Evolutionary conservation across 2,329 filamentous ascomycete genomes (phyloP).

Genomic region (Ceratocystis papillata): DNA sequence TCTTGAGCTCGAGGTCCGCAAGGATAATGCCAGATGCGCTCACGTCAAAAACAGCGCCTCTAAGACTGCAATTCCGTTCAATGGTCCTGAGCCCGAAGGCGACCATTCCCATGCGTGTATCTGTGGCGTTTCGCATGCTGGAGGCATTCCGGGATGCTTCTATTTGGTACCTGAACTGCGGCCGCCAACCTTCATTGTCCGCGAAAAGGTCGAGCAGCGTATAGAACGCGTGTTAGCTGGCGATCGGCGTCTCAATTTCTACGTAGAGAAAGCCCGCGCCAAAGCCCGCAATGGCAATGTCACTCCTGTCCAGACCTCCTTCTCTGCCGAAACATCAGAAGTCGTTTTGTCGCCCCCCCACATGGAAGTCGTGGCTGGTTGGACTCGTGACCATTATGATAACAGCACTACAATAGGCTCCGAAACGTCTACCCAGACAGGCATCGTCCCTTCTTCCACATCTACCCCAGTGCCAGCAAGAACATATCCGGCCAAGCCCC

Average conservation of each 20-base stretch:
- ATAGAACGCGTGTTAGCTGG: background rate
- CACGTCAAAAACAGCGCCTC: background rate
- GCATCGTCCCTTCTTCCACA: background rate
- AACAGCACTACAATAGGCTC: background rate
- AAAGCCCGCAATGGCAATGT: background rate
- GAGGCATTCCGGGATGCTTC: slow-evolving; percentile 20
- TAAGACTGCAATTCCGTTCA: background rate
- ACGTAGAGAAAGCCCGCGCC: slow-evolving; percentile 19
- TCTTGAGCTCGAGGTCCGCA: slow-evolving; percentile 14
- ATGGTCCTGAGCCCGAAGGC: background rate
- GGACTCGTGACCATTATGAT: background rate
- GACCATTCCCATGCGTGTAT: slow-evolving; percentile 19
- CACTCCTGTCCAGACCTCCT: background rate
- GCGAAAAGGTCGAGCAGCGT: slow-evolving; percentile 7
- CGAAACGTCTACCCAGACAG: background rate
- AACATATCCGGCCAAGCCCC: background rate
- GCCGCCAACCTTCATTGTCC: slow-evolving; percentile 9
- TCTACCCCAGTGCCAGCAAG: background rate
- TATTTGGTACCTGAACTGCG: slow-evolving; percentile 22
- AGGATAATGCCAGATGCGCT: no score
- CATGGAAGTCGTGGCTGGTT: background rate
- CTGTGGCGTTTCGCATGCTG: slow-evolving; percentile 19
- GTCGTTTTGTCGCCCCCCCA: background rate
- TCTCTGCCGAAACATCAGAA: background rate
- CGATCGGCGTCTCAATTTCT: slow-evolving; percentile 2